Evolutionary conservation across 805 yeast species (phyloP).

Genomic region (Saccharomycopsis babjevae): DNA sequence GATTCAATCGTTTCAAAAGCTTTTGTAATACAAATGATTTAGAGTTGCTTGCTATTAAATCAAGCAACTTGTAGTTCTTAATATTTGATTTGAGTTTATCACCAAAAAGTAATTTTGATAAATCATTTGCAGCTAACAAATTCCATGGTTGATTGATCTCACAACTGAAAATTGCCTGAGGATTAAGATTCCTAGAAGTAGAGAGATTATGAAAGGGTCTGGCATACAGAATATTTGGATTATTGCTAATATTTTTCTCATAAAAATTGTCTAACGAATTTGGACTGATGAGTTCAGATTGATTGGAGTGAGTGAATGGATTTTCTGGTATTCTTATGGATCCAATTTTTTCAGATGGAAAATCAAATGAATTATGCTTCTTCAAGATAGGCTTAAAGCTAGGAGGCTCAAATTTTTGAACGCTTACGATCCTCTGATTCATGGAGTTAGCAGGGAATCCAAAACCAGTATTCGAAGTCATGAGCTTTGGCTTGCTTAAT

Average conservation of each 20-base stretch:
- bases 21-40: slow-evolving; percentile 57
- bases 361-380: background rate
- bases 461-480: slow-evolving; percentile 6
- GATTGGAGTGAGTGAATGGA: slow-evolving; percentile 4
- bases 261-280: slow-evolving; percentile 5
- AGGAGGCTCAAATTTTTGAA: background rate
- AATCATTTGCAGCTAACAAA: slow-evolving; percentile 76
- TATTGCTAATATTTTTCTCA: slow-evolving; percentile 6
- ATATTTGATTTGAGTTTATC: slow-evolving; percentile 51
- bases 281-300: background rate
- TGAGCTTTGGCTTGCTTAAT: background rate
- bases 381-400: background rate
- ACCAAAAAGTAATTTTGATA: slow-evolving; percentile 83
- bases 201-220: slow-evolving; percentile 55
- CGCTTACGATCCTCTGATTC: slow-evolving; percentile 2
- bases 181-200: slow-evolving; percentile 59
- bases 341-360: background rate
- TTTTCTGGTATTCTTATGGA: slow-evolving; percentile 9
- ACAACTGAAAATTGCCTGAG: slow-evolving; percentile 82
- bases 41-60: slow-evolving; percentile 68
- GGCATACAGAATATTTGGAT: slow-evolving; percentile 19
- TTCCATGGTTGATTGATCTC: slow-evolving; percentile 66
- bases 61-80: slow-evolving; percentile 55
- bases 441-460: slow-evolving; percentile 12
- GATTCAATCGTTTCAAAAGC: slow-evolving; percentile 24